Conservation (phyloP, 2,329 filamentous ascomycete species). For the Alternaria ethzedia region DNA sequence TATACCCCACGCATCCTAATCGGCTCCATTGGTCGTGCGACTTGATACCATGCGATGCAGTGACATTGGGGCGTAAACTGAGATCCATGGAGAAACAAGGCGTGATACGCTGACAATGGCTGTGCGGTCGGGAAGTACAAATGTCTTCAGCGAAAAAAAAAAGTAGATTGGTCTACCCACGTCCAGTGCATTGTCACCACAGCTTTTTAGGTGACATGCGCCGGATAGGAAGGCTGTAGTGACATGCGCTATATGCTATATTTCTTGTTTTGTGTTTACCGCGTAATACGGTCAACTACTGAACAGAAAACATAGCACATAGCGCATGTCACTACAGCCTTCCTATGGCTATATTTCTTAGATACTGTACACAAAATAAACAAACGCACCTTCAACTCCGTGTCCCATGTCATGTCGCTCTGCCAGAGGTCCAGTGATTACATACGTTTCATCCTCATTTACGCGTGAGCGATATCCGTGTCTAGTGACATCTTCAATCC, state of each 20-base stretch:
- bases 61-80: neutral
- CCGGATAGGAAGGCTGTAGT: conserved; percentile 11
- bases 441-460: conserved; percentile 15
- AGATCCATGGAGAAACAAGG: neutral
- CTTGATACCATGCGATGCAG: neutral
- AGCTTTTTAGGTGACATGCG: neutral
- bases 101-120: neutral
- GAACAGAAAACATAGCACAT: too few species aligned
- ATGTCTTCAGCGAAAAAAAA: neutral
- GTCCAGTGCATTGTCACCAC: neutral
- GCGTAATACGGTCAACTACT: too few species aligned
- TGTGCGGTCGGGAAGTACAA: neutral
- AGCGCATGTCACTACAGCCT: too few species aligned
- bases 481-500: conserved; percentile 22
- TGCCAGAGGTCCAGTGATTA: conserved; percentile 15
- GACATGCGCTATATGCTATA: conserved; percentile 9
- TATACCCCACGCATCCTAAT: conserved; percentile 12
- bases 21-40: conserved; percentile 8
- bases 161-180: neutral
- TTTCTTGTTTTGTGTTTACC: neutral
- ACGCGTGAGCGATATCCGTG: conserved; percentile 36
- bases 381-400: conserved; percentile 24
- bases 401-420: conserved; percentile 12
- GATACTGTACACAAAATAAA: conserved; percentile 11
- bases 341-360: conserved; percentile 1